phyloP scores from a whole-genome alignment of 371 early-diverging fungal species.

The Mucor velutinosus region DNA sequence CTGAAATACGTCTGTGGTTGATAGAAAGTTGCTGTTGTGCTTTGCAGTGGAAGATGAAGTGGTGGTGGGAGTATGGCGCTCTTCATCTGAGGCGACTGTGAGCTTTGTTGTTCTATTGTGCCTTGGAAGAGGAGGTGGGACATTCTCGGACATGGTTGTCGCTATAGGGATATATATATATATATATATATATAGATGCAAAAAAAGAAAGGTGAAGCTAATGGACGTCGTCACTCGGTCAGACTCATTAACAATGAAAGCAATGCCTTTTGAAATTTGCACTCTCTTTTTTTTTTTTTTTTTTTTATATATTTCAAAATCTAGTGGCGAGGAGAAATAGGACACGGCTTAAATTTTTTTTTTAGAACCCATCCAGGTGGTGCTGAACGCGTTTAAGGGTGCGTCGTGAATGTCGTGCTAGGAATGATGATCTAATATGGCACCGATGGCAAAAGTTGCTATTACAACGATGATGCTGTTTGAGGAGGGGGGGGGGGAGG shows the following conservation, averaged over 20 bases:
- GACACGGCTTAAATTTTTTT: constrained; percentile 1
- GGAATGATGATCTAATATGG: no score
- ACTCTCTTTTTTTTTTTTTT: neutral
- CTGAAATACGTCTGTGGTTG: neutral
- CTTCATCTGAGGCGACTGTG: neutral
- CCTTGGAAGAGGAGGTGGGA: neutral
- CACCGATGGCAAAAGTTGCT: neutral
- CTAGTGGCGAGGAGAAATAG: neutral
- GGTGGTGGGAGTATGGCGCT: neutral
- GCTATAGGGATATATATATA: neutral
- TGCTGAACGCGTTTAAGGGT: neutral
- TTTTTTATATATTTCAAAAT: no score
- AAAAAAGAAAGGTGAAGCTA: neutral
- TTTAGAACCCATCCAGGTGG: neutral
- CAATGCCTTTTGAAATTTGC: neutral
- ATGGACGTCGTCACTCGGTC: neutral
- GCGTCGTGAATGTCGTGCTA: neutral
- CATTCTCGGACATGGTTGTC: constrained; percentile 1
- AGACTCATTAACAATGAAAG: neutral
- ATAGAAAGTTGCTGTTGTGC: neutral
- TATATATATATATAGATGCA: neutral
- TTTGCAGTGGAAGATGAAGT: neutral
- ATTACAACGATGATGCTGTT: neutral
- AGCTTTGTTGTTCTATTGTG: constrained; percentile 1
- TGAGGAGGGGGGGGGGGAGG: no score